Conservation (phyloP, 768 basidiomycete genomes). For the Lactarius pseudohatsudake region DNA sequence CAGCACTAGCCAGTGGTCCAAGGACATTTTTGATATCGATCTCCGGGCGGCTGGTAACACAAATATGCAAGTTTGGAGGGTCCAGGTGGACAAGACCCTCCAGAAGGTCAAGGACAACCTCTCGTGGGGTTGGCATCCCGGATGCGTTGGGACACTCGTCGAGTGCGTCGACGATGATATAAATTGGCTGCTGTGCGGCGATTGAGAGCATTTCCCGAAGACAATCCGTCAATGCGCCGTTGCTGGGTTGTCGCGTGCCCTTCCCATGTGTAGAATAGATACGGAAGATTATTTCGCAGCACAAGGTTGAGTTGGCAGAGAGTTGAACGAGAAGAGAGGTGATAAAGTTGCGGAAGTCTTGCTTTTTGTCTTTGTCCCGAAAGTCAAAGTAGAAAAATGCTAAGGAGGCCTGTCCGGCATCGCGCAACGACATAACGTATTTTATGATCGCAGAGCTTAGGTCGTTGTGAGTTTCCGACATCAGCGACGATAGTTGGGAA, state of each 20-base stretch:
- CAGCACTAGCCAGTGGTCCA: too few species aligned
- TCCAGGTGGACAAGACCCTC: neutral
- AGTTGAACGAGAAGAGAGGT: neutral
- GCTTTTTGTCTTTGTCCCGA: neutral
- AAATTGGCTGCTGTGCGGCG: too few species aligned
- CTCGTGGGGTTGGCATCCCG: neutral
- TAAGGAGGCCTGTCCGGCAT: neutral
- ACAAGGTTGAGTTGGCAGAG: too few species aligned
- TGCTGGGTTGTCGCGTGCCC: neutral
- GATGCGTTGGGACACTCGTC: neutral
- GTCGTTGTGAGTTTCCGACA: neutral
- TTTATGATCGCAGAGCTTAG: neutral
- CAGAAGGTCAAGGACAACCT: neutral
- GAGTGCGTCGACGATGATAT: neutral
- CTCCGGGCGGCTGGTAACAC: neutral
- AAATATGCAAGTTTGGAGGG: neutral
- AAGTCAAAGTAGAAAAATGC: neutral
- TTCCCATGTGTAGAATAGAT: neutral
- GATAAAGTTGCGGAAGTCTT: neutral
- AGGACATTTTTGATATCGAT: too few species aligned
- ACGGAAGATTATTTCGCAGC: neutral
- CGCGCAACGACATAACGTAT: neutral
- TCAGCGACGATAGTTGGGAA: neutral
- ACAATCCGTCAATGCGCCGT: neutral
- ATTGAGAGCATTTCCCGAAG: neutral